Percentiles rank a stretch among this genome's conserved stretches.
Evolutionary conservation across 352 stramenopile species (phyloP).

Genomic region (Bremia lactucae): DNA sequence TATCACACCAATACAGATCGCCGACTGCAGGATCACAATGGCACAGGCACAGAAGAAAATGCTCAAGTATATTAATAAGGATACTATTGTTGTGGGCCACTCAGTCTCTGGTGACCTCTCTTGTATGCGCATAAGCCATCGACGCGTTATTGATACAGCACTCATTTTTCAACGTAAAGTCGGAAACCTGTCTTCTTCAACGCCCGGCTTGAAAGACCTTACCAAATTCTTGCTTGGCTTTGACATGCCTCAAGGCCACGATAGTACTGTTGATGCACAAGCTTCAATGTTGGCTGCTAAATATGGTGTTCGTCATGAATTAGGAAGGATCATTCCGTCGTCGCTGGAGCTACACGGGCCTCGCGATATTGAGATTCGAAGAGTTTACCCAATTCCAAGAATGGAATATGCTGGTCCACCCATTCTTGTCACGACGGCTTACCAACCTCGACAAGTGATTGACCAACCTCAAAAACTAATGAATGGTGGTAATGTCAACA

Average conservation of each 20-base stretch:
- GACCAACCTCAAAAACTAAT: constrained; percentile 5
- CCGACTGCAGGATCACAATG: constrained; percentile 62
- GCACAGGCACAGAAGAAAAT: constrained; percentile 69
- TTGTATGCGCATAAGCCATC: constrained; percentile 66
- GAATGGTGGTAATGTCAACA: constrained; percentile 25
- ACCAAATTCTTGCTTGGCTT: constrained; percentile 75
- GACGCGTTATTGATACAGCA: constrained; percentile 73
- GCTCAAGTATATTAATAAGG: constrained; percentile 71
- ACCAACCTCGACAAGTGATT: constrained; percentile 13
- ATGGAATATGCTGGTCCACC: constrained; percentile 23
- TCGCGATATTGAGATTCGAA: constrained; percentile 7
- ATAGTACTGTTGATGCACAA: constrained; percentile 80
- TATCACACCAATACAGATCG: constrained; percentile 61
- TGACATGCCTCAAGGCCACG: constrained; percentile 77
- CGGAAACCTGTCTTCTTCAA: constrained; percentile 22
- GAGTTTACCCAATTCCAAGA: not conserved
- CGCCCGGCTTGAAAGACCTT: constrained; percentile 58
- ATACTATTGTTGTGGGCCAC: constrained; percentile 80
- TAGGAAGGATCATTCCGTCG: constrained; percentile 59
- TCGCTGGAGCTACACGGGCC: constrained; percentile 49
- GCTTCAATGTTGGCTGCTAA: constrained; percentile 81
- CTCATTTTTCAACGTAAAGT: constrained; percentile 65
- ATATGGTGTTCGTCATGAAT: constrained; percentile 45
- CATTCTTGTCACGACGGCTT: constrained; percentile 34
- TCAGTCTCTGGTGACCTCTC: constrained; percentile 67